Conservation (phyloP, 495 filamentous ascomycete genomes). For the Aspergillus leporis region DNA sequence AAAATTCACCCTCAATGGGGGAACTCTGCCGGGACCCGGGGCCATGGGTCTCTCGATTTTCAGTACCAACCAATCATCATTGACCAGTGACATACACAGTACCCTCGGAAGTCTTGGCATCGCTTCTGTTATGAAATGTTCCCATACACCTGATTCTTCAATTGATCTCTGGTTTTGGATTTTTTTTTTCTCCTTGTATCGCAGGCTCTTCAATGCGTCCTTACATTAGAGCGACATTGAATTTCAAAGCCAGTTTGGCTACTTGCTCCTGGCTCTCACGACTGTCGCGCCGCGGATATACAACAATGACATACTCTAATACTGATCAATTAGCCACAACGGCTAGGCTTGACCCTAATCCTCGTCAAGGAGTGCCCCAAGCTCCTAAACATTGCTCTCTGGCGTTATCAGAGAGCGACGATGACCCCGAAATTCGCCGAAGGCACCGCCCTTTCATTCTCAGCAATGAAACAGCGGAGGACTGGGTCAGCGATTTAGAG, state of each 20-base stretch:
- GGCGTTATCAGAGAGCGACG: conserved; percentile 45
- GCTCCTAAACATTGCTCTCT: conserved; percentile 29
- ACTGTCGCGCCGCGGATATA: neutral
- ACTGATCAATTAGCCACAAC: neutral
- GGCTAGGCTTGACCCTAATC: neutral
- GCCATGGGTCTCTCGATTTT: no score
- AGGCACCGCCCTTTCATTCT: conserved; percentile 63
- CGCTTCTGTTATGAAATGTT: no score
- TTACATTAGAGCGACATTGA: no score
- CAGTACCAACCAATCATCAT: conserved; percentile 24
- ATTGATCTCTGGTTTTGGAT: neutral
- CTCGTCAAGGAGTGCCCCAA: neutral
- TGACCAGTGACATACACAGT: conserved; percentile 9
- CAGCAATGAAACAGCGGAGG: conserved; percentile 31
- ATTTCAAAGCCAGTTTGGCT: no score
- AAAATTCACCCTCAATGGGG: no score
- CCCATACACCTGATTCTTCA: no score
- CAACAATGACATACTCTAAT: neutral
- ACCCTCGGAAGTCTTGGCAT: no score
- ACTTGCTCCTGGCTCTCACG: no score
- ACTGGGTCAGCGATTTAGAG: conserved; percentile 61
- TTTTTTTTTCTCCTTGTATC: neutral
- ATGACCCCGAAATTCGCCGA: conserved; percentile 45
- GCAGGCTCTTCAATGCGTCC: no score
- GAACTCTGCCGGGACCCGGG: no score